Evolutionary conservation across 2,329 filamentous ascomycete genomes (phyloP).

Genomic region (Colletotrichum sp.): DNA sequence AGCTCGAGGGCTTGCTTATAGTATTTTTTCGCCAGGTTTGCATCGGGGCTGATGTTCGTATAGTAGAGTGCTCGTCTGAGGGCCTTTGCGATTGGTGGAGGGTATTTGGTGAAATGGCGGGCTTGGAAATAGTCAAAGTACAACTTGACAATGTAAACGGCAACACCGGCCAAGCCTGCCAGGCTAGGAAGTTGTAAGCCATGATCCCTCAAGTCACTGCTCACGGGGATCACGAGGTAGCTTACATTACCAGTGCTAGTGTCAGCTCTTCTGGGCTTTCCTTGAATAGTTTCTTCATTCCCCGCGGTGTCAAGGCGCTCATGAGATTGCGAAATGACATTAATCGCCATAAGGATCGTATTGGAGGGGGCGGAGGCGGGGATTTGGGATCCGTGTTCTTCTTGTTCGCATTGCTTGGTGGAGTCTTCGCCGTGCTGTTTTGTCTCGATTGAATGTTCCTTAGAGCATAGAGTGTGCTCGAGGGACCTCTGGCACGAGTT

Average conservation of each 20-base stretch:
- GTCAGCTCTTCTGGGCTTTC: slow-evolving; percentile 50
- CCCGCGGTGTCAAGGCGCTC: slow-evolving; percentile 41
- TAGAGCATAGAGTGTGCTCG: not conserved
- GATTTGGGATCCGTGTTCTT: slow-evolving; percentile 25
- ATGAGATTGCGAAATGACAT: slow-evolving; percentile 39
- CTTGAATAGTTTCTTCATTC: slow-evolving; percentile 40
- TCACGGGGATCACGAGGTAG: not conserved
- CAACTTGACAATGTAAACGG: slow-evolving; percentile 43
- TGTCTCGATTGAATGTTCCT: not conserved
- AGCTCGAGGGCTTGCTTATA: slow-evolving; percentile 81
- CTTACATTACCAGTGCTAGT: slow-evolving; percentile 46
- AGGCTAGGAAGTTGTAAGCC: slow-evolving; percentile 37
- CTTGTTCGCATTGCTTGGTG: slow-evolving; percentile 9
- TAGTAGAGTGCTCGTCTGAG: slow-evolving; percentile 88
- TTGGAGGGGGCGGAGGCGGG: slow-evolving; percentile 24
- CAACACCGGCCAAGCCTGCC: slow-evolving; percentile 32
- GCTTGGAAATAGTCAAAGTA: slow-evolving; percentile 63
- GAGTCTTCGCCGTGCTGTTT: not conserved
- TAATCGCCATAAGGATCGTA: slow-evolving; percentile 32
- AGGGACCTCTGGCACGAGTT: not conserved
- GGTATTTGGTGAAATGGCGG: slow-evolving; percentile 61
- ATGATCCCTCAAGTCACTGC: not conserved
- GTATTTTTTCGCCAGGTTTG: slow-evolving; percentile 79
- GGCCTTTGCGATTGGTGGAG: slow-evolving; percentile 75
- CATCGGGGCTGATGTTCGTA: slow-evolving; percentile 76